Evolutionary conservation across 257 asterid genomes (phyloP).

Genomic region (Plantago major): DNA sequence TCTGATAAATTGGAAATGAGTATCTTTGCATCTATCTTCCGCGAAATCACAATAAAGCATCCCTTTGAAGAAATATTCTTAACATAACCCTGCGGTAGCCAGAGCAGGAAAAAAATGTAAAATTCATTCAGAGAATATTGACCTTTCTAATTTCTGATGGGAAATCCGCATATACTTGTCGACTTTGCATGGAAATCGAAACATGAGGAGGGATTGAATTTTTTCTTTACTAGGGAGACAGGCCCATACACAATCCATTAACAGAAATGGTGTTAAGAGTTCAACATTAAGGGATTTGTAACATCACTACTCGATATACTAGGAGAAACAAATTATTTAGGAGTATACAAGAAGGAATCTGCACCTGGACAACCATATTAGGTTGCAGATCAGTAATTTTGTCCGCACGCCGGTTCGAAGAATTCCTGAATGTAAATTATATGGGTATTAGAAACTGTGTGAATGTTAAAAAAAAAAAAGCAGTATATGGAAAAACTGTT

Average conservation of each 20-base stretch:
- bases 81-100: slow-evolving; percentile 69
- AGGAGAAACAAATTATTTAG: neutral
- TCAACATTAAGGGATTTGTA: neutral
- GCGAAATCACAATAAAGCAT: slow-evolving; percentile 78
- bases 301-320: neutral
- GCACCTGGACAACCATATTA: slow-evolving; percentile 74
- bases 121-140: slow-evolving; percentile 8
- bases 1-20: slow-evolving; percentile 83
- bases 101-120: slow-evolving; percentile 8
- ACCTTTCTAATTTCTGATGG: neutral
- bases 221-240: neutral
- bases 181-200: slow-evolving; percentile 4
- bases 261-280: neutral
- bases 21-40: slow-evolving; percentile 80
- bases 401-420: slow-evolving; percentile 35
- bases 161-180: neutral
- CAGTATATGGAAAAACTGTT: neutral
- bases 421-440: slow-evolving; percentile 35
- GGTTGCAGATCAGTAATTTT: slow-evolving; percentile 68
- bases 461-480: neutral
- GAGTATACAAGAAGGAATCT: slow-evolving; percentile 1
- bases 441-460: slow-evolving; percentile 11
- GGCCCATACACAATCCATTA: neutral
- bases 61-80: slow-evolving; percentile 74
- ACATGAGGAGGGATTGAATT: neutral